These are phyloP conservation scores for Cryptococcus jaspeensis DNA, from an alignment of 1,284 basidiomycete species.

Conservation along the genomic window DNA sequence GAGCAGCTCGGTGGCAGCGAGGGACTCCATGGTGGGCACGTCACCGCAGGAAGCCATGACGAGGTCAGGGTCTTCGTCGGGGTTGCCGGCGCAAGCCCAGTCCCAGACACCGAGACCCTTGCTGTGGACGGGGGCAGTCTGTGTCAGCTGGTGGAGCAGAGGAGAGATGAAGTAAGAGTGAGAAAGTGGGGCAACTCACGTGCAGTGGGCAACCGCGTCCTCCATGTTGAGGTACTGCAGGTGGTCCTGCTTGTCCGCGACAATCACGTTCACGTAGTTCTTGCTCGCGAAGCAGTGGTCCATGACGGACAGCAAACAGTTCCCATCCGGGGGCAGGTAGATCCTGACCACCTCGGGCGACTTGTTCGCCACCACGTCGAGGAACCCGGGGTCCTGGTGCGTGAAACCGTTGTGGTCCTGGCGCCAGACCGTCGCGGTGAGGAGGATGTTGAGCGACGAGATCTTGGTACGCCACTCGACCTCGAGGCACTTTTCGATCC, in stretches of 20 bases:
- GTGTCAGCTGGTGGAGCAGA: slow-evolving; percentile 37
- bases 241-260: slow-evolving; percentile 30
- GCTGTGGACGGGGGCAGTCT: background rate
- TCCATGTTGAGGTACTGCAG: slow-evolving; percentile 54
- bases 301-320: slow-evolving; percentile 71
- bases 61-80: slow-evolving; percentile 54
- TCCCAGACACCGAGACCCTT: slow-evolving; percentile 60
- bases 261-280: slow-evolving; percentile 53
- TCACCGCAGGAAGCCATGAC: slow-evolving; percentile 54
- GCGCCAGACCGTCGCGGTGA: slow-evolving; percentile 61
- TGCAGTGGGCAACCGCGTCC: slow-evolving; percentile 63
- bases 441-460: slow-evolving; percentile 70
- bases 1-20: slow-evolving; percentile 67
- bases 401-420: slow-evolving; percentile 66
- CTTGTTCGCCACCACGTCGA: slow-evolving; percentile 28
- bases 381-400: slow-evolving; percentile 73
- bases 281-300: slow-evolving; percentile 75
- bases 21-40: slow-evolving; percentile 53
- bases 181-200: background rate
- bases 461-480: slow-evolving; percentile 69
- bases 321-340: slow-evolving; percentile 83
- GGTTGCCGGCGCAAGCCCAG: slow-evolving; percentile 48
- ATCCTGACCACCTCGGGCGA: slow-evolving; percentile 72
- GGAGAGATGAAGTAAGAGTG: too few species aligned
- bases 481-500: slow-evolving; percentile 73